Base-by-base conservation (phyloP, 169 alveolate species). In the Cryptosporidium viatorum region DNA sequence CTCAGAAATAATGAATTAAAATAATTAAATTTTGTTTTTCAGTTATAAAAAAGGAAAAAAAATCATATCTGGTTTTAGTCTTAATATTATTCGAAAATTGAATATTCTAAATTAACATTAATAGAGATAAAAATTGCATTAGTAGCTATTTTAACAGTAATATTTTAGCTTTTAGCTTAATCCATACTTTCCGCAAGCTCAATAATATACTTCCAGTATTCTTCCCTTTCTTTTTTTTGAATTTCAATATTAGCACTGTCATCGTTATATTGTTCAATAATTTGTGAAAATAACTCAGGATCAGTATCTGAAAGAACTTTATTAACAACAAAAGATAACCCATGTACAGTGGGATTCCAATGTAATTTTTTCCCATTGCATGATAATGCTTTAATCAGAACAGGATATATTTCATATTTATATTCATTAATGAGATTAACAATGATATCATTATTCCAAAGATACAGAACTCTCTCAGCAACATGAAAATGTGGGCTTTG, bases 381-480 rank as follows among this genome's bases (percentile, higher is more conserved):
- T 48, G 92, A 48, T 21, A 93, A 21, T 33, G 94, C 94, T 7
- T 93, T 94, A 68, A 91, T 92, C 68, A 93, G 62, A 58, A 71
- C 85, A 26, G 95, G 95, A 91, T 93, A 93, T 35, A 93, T 92
- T 29, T 93, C 94, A 85, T 91, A 86, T 73, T 95, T 93, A 85
- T 95, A 91, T 71, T 80, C 87, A 71, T 93, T 95, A 52, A 96
- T 93, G 29, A 94, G 94, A 43, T 95, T 93, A 37, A 93, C 96
- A 52, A 96, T 94, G 70, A 95, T 86, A 67, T 95, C 97, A 86
- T 95, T 95, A 91, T 96, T 96, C 98, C 98, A 96, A 62, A 96
- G 86, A 85, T 94, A 95, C n/a, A 97, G 91, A 18, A 96, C 95
- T 29, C 99, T 94, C 86, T 97, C 99, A 33, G 99, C 98, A 26